These are phyloP conservation scores for Onygena corvina DNA, from an alignment of 2,329 filamentous ascomycete species.

Conservation along the genomic window DNA sequence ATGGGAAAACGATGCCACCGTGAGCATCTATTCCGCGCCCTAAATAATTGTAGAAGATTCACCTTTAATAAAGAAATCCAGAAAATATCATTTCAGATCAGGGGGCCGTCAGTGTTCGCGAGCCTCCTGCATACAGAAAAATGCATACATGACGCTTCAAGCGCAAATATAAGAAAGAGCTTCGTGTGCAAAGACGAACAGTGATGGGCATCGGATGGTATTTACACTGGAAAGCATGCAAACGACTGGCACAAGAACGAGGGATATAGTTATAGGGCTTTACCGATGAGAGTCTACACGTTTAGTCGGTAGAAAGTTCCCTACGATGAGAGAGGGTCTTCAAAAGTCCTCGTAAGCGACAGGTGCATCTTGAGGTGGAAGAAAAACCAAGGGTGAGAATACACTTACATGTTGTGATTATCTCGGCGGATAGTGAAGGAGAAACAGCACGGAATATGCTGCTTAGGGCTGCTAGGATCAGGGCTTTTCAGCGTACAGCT, in stretches of 20 bases:
- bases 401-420: conserved; percentile 83
- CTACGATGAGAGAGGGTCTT: conserved; percentile 87
- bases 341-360: neutral
- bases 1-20: neutral
- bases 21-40: neutral
- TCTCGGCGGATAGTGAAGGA: conserved; percentile 94
- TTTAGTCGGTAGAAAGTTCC: conserved; percentile 88
- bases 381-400: conserved; percentile 2
- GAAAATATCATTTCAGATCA: neutral
- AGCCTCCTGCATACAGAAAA: neutral
- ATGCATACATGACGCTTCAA: neutral
- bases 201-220: neutral
- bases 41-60: neutral
- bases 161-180: neutral
- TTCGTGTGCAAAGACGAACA: neutral
- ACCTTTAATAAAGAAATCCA: neutral
- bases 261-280: conserved; percentile 18
- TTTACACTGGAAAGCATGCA: neutral
- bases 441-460: conserved; percentile 84
- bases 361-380: neutral
- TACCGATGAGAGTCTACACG: conserved; percentile 33
- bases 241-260: neutral
- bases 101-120: neutral
- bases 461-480: conserved; percentile 53
- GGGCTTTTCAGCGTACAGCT: conserved; percentile 84